These are phyloP conservation scores for Cryptococcus sp. DNA, from an alignment of 1,284 basidiomycete genomes.

Conservation along the genomic window DNA sequence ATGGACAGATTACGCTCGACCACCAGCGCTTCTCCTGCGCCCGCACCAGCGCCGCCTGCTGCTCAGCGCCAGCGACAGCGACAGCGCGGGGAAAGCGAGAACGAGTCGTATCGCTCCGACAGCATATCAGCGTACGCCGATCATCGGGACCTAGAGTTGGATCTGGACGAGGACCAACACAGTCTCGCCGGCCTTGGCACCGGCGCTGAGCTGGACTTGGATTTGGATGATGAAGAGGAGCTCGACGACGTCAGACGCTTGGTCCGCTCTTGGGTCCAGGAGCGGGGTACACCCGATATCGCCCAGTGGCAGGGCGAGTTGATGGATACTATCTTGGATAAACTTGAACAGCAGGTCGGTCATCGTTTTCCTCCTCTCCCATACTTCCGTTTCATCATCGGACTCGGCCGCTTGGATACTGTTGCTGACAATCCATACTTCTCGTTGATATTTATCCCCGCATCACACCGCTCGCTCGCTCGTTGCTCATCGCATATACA, in stretches of 20 bases:
- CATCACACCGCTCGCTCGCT: too few species aligned
- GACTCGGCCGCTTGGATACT: too few species aligned
- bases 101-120: too few species aligned
- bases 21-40: neutral
- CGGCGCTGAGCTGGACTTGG: neutral
- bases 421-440: too few species aligned
- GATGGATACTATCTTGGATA: constrained; percentile 71
- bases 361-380: neutral
- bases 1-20: constrained; percentile 15
- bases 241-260: constrained; percentile 53
- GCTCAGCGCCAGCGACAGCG: too few species aligned
- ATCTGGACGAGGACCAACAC: constrained; percentile 1
- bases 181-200: constrained; percentile 1
- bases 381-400: too few species aligned
- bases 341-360: constrained; percentile 80
- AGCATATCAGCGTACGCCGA: too few species aligned
- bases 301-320: constrained; percentile 73
- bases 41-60: too few species aligned
- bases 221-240: constrained; percentile 27
- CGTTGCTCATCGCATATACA: too few species aligned
- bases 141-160: neutral
- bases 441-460: too few species aligned
- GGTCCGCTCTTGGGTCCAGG: constrained; percentile 79
- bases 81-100: too few species aligned
- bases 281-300: constrained; percentile 78